Conservation (phyloP, 2,329 filamentous ascomycete genomes). For the Cryphonectria nitschkei region DNA sequence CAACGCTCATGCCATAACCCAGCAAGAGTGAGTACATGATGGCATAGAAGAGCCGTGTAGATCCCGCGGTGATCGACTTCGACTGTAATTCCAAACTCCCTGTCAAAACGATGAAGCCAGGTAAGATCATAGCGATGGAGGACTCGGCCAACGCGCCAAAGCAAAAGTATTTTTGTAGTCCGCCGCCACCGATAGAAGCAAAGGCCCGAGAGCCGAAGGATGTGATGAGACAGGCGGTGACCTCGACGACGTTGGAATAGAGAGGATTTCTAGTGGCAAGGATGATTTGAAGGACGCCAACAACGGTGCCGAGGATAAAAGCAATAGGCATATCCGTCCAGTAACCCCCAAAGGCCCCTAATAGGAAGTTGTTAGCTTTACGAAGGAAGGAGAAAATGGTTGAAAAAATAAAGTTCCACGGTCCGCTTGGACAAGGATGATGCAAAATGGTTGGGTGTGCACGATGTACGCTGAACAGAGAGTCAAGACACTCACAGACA, state of each 20-base stretch:
- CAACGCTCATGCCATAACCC: slow-evolving; percentile 31
- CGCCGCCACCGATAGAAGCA: slow-evolving; percentile 11
- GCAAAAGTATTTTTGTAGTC: slow-evolving; percentile 19
- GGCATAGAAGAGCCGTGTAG: slow-evolving; percentile 23
- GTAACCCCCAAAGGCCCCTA: slow-evolving; percentile 17
- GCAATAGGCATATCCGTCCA: slow-evolving; percentile 22
- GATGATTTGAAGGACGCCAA: slow-evolving; percentile 22
- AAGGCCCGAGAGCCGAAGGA: slow-evolving; percentile 22
- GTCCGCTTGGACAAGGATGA: background rate
- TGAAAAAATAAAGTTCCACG: background rate
- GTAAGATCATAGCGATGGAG: slow-evolving; percentile 21
- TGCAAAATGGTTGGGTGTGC: background rate
- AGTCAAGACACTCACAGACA: background rate
- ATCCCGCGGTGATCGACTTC: slow-evolving; percentile 21
- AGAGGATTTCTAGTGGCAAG: slow-evolving; percentile 19
- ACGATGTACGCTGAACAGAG: background rate
- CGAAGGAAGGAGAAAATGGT: background rate
- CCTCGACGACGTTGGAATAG: slow-evolving; percentile 24
- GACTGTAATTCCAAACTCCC: slow-evolving; percentile 24
- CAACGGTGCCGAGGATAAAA: slow-evolving; percentile 19
- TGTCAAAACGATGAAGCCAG: slow-evolving; percentile 20
- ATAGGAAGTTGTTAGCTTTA: background rate
- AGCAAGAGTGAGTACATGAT: slow-evolving; percentile 23
- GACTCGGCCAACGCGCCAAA: slow-evolving; percentile 21
- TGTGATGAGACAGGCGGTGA: slow-evolving; percentile 18